Evolutionary conservation across 805 yeast genomes (phyloP).

Genomic region (Candida multigemmis): DNA sequence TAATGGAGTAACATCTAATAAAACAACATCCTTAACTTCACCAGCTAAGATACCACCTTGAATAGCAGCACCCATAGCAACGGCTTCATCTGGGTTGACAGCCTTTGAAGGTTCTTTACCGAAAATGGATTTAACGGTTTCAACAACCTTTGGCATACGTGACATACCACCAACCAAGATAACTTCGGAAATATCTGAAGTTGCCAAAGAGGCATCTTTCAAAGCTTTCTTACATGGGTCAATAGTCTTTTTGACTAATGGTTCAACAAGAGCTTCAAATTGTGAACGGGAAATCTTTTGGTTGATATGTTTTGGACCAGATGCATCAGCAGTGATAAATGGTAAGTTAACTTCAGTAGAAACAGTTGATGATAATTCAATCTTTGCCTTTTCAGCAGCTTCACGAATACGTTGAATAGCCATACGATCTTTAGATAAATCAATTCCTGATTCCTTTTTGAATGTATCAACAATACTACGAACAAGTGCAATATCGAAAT

Average conservation of each 20-base stretch:
- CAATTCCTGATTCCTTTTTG: constrained; percentile 64
- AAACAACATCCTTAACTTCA: constrained; percentile 84
- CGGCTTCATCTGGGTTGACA: constrained; percentile 93
- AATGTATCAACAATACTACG: constrained; percentile 75
- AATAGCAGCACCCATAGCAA: constrained; percentile 94
- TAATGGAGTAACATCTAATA: constrained; percentile 84
- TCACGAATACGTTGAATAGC: constrained; percentile 82
- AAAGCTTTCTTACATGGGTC: constrained; percentile 76
- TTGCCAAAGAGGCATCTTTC: constrained; percentile 65
- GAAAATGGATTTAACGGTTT: constrained; percentile 68
- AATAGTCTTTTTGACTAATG: constrained; percentile 62
- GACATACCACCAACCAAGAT: constrained; percentile 89
- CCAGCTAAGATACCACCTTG: constrained; percentile 97
- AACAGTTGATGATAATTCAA: constrained; percentile 69
- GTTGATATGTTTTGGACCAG: constrained; percentile 74
- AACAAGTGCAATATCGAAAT: constrained; percentile 79
- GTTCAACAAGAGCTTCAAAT: constrained; percentile 58
- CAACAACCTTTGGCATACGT: constrained; percentile 82
- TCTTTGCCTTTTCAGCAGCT: constrained; percentile 86
- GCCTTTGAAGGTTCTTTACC: constrained; percentile 81
- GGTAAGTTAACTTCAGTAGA: constrained; percentile 73
- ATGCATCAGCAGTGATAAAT: constrained; percentile 79
- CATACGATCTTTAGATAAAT: constrained; percentile 56
- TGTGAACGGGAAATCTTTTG: constrained; percentile 58
- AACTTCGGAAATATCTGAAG: constrained; percentile 67